Evolutionary conservation across 2,329 filamentous ascomycete genomes (phyloP), one percentile per base, ranked within the genome.

Genomic region (Aaosphaeria arxii): DNA sequence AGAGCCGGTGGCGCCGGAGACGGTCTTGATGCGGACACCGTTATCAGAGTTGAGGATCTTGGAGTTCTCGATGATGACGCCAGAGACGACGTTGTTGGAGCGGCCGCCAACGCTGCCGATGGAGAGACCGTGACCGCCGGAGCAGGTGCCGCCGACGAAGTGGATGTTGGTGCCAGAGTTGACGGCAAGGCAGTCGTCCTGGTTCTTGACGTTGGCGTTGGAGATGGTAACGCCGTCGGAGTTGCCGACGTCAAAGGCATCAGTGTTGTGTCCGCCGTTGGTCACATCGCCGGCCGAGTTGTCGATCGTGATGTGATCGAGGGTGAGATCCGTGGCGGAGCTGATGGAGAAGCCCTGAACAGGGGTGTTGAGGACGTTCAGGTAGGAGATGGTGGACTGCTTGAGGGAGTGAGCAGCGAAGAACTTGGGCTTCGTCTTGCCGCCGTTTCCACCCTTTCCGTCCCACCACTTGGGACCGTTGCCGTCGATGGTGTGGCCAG

Each of bases 91-190:
- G 70, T 85, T 84, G 67, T 82, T 68, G 44, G 57, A 61, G 43
- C 80, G 78, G 11, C 78, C 78, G 39, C 81, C 80, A n/a, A 84
- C 77, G 5, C 77, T 81, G 43, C 81, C 80, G 55, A 85, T 82
- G 47, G 77, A 79, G 13, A 85, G 69, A 44, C 81, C 81, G 60
- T 82, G 79, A n/a, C 78, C 77, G 24, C 77, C 77, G 2, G 71
- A 71, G 64, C 78, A 81, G 13, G 71, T 69, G 24, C 71, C 71
- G 38, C 70, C 69, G 5, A 47, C 50, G 51, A 71, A 69, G 45
- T 58, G 58, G 47, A 71, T 70, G 51, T 70, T 57, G 24, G 70
- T 75, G 47, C 80, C 80, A 2, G 77, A 81, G 70, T 83, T 83
- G 56, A 83, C 69, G 32, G 80, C 81, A 7, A 83, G 65, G 57